Percentiles rank a stretch among this genome's conserved stretches.
phyloP scores from a whole-genome alignment of 768 basidiomycete genomes.

The Neoboletus brunneissimus region DNA sequence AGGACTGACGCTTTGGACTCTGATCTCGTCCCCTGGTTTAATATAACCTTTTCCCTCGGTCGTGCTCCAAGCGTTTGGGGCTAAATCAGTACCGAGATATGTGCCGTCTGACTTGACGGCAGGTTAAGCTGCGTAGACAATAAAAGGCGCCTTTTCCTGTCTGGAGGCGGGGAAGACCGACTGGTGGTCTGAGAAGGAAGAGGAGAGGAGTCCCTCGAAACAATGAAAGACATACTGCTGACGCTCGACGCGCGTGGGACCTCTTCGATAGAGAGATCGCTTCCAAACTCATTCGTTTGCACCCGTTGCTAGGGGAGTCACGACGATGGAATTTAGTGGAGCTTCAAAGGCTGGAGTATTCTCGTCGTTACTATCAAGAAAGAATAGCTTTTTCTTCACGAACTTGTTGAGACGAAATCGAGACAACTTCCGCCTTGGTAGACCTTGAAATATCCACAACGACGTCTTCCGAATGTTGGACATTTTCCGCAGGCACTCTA shows the following conservation, averaged over 20 bases:
- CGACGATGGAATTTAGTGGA: not conserved
- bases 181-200: slow-evolving; percentile 4
- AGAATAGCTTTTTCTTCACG: slow-evolving; percentile 38
- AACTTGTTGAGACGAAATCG: slow-evolving; percentile 9
- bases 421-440: not conserved
- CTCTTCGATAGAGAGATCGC: slow-evolving; percentile 34
- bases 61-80: slow-evolving; percentile 77
- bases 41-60: slow-evolving; percentile 71
- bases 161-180: slow-evolving; percentile 33
- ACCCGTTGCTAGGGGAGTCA: slow-evolving; percentile 34
- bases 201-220: slow-evolving; percentile 29
- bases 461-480: slow-evolving; percentile 5
- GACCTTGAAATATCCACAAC: not conserved
- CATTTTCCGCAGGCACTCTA: not conserved
- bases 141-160: slow-evolving; percentile 55
- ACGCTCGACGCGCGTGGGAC: slow-evolving; percentile 41
- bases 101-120: slow-evolving; percentile 25
- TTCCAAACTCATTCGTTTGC: slow-evolving; percentile 29
- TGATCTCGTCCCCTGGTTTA: slow-evolving; percentile 55
- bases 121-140: slow-evolving; percentile 16
- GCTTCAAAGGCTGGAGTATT: slow-evolving; percentile 20
- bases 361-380: slow-evolving; percentile 43
- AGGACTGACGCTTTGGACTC: slow-evolving; percentile 52
- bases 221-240: slow-evolving; percentile 36
- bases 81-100: slow-evolving; percentile 67